Percentiles rank a stretch among this genome's conserved stretches.
phyloP scores from a whole-genome alignment of 441 rosid genomes.

The Pelargonium cotyledonis region DNA sequence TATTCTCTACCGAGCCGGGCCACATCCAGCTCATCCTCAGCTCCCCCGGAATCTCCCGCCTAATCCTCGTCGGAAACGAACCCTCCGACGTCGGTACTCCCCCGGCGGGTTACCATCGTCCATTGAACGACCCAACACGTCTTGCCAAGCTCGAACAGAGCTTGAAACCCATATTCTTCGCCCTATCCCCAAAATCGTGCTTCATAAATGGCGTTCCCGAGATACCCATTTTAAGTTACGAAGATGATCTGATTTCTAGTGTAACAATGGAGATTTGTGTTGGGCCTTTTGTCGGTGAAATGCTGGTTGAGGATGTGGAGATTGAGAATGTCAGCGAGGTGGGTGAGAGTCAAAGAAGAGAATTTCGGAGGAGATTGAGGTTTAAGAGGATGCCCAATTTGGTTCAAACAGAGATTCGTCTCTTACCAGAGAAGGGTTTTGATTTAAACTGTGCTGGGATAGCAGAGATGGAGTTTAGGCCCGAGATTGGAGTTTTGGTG shows the following conservation, averaged over 20 bases:
- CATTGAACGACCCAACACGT: constrained; percentile 1
- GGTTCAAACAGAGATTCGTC: constrained; percentile 55
- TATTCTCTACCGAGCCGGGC: constrained; percentile 75
- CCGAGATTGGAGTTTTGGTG: constrained; percentile 47
- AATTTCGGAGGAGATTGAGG: constrained; percentile 77
- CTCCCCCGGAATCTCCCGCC: constrained; percentile 43
- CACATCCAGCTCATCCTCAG: constrained; percentile 67
- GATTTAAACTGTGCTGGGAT: constrained; percentile 21
- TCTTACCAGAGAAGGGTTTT: constrained; percentile 27
- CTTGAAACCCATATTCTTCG: constrained; percentile 39
- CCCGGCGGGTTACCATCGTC: constrained; percentile 23
- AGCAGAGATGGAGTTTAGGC: constrained; percentile 30
- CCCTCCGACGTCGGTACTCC: constrained; percentile 18
- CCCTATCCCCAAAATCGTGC: constrained; percentile 42
- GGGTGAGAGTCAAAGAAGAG: constrained; percentile 22
- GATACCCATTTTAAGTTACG: constrained; percentile 52
- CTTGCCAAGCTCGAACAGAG: constrained; percentile 24
- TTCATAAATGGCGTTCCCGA: constrained; percentile 23
- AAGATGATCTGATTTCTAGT: constrained; percentile 48
- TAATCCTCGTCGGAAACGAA: constrained; percentile 45
- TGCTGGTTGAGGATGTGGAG: constrained; percentile 77
- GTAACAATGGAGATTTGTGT: constrained; percentile 39
- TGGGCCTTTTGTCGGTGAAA: constrained; percentile 65
- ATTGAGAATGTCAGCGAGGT: constrained; percentile 20
- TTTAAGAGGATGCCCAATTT: constrained; percentile 80